Conservation (phyloP, 495 filamentous ascomycete genomes). For the Apodospora peruviana region DNA sequence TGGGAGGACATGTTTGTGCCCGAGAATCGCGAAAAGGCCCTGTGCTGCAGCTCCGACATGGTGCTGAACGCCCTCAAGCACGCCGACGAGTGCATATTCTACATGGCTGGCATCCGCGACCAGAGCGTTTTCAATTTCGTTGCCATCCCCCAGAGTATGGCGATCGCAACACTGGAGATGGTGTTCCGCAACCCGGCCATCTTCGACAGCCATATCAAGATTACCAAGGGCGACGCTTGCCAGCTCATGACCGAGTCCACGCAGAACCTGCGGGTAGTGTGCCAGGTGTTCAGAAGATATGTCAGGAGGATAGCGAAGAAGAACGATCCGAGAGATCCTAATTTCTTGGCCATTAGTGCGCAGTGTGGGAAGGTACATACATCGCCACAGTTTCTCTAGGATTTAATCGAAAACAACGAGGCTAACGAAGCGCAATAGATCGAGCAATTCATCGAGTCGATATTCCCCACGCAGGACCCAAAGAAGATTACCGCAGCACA, state of each 20-base stretch:
- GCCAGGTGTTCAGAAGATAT: conserved; percentile 71
- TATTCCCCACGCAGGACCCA: conserved; percentile 70
- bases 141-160: conserved; percentile 97
- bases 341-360: conserved; percentile 88
- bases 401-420: background rate
- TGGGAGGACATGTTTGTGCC: conserved; percentile 88
- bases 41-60: conserved; percentile 93
- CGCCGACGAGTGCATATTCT: conserved; percentile 90
- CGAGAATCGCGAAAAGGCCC: conserved; percentile 69
- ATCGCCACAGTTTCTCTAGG: background rate
- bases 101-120: conserved; percentile 91
- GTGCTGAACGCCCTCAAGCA: conserved; percentile 81
- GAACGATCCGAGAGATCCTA: conserved; percentile 90
- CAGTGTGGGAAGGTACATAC: conserved; percentile 75
- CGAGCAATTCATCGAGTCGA: conserved; percentile 92
- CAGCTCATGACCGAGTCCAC: conserved; percentile 86
- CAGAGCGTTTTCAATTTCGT: conserved; percentile 99
- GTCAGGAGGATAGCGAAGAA: conserved; percentile 82
- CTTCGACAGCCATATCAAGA: conserved; percentile 87
- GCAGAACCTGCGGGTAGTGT: conserved; percentile 76
- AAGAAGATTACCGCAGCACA: conserved; percentile 35
- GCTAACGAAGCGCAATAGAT: conserved; percentile 50
- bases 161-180: conserved; percentile 86
- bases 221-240: conserved; percentile 92
- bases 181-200: conserved; percentile 90